Percentiles rank a stretch among this genome's conserved stretches.
phyloP scores from a whole-genome alignment of 2,329 filamentous ascomycete species.

The Cercospora beticola region DNA sequence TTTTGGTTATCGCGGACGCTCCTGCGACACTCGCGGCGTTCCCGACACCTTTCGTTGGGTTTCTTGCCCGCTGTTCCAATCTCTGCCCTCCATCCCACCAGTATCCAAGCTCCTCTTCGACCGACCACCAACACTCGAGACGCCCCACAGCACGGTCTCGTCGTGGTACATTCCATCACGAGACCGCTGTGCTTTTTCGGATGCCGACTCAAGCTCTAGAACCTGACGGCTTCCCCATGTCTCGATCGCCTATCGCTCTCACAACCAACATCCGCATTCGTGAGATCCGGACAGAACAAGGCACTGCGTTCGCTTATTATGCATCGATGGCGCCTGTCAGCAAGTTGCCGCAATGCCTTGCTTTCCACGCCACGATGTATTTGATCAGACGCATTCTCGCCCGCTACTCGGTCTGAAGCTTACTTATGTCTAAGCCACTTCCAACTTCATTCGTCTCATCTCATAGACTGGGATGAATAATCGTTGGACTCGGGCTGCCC shows the following conservation, averaged over 20 bases:
- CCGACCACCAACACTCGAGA: neutral
- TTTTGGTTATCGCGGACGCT: neutral
- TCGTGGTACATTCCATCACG: constrained; percentile 2
- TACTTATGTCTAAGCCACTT: neutral
- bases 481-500: neutral
- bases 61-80: neutral
- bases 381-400: neutral
- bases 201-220: constrained; percentile 2
- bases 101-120: neutral
- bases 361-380: neutral
- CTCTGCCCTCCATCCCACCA: neutral
- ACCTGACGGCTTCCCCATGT: neutral
- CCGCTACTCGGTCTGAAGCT: neutral
- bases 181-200: neutral
- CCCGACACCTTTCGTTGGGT: neutral
- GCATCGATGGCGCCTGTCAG: neutral
- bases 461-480: neutral
- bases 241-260: constrained; percentile 1
- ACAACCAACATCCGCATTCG: constrained; percentile 4
- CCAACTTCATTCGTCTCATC: neutral
- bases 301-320: constrained; percentile 3
- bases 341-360: neutral
- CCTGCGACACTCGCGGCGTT: neutral
- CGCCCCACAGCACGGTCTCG: neutral
- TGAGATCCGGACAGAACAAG: neutral